Conservation (phyloP, 306 rosid species). For the Astragalus glycyphyllos region DNA sequence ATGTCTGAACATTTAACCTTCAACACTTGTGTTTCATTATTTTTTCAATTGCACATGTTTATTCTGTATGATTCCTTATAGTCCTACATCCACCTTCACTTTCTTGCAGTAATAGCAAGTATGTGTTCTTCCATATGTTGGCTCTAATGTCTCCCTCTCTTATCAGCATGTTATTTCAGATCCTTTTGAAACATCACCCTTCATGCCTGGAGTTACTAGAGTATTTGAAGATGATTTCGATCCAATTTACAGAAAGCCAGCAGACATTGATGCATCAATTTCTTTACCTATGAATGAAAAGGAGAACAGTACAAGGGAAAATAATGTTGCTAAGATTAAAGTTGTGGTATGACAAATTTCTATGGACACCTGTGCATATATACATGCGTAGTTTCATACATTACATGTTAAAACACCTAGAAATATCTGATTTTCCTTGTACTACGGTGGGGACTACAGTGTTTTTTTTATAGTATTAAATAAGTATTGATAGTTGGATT, state of each 20-base stretch:
- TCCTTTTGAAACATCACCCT: constrained; percentile 90
- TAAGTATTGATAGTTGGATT: constrained; percentile 22
- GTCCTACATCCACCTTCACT: constrained; percentile 31
- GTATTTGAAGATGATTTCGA: constrained; percentile 66
- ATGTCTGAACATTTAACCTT: constrained; percentile 15
- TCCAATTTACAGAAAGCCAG: constrained; percentile 57
- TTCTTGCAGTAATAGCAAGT: constrained; percentile 14
- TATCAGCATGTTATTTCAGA: constrained; percentile 87
- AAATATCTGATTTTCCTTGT: constrained; percentile 22
- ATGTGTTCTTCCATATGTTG: constrained; percentile 22
- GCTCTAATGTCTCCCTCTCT: constrained; percentile 32
- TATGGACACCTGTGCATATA: background rate
- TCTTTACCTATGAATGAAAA: constrained; percentile 62
- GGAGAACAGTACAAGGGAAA: constrained; percentile 77
- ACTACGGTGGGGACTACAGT: constrained; percentile 16
- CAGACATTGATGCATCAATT: constrained; percentile 65
- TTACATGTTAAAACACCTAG: constrained; percentile 4
- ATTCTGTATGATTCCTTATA: constrained; percentile 11
- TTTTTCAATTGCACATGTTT: constrained; percentile 20
- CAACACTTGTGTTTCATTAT: constrained; percentile 15
- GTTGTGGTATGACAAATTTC: constrained; percentile 90
- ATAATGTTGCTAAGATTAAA: constrained; percentile 90
- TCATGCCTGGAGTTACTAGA: constrained; percentile 81
- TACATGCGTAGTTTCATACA: constrained; percentile 12
- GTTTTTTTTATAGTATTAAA: constrained; percentile 11